Percentiles rank a stretch among this genome's conserved stretches.
Evolutionary conservation across 345 rosid genomes (phyloP).

Genomic region (Pseudoturritis turrita): DNA sequence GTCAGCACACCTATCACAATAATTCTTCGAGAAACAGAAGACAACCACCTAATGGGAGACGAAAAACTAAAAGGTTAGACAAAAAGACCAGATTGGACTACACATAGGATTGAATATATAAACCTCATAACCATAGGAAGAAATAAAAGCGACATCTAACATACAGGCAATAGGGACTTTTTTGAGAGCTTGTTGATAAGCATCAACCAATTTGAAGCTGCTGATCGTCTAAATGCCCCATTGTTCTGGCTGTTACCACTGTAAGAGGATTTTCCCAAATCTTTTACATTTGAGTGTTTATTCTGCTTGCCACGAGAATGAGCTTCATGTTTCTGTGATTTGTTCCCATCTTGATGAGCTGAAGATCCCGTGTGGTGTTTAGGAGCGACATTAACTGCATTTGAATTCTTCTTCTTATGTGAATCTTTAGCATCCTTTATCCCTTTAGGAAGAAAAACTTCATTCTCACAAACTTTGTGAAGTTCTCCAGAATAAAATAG

Average conservation of each 20-base stretch:
- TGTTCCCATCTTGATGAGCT: slow-evolving; percentile 51
- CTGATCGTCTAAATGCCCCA: slow-evolving; percentile 71
- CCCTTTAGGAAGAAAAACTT: slow-evolving; percentile 57
- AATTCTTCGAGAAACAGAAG: slow-evolving; percentile 95
- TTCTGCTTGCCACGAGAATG: slow-evolving; percentile 62
- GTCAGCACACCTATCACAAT: slow-evolving; percentile 90
- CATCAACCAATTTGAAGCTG: slow-evolving; percentile 71
- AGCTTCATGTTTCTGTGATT: slow-evolving; percentile 61
- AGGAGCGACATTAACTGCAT: slow-evolving; percentile 35
- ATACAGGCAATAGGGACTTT: slow-evolving; percentile 82
- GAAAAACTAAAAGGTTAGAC: background rate
- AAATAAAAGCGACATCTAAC: slow-evolving; percentile 12
- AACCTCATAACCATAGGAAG: background rate
- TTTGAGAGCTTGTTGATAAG: slow-evolving; percentile 85
- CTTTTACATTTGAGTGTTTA: slow-evolving; percentile 61
- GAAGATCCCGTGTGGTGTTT: slow-evolving; percentile 48
- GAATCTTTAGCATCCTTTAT: slow-evolving; percentile 77
- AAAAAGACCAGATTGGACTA: background rate
- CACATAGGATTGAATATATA: background rate
- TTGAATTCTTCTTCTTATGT: slow-evolving; percentile 64
- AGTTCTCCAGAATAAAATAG: slow-evolving; percentile 86
- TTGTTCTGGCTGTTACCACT: slow-evolving; percentile 56
- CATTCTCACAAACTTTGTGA: slow-evolving; percentile 76
- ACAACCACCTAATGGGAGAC: slow-evolving; percentile 59
- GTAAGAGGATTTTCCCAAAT: slow-evolving; percentile 41